A percentile compares a stretch with the other conserved stretches of the same genome.
These are phyloP conservation scores for Takashimella tepidaria DNA, from an alignment of 1,284 basidiomycete genomes.

Conservation along the genomic window DNA sequence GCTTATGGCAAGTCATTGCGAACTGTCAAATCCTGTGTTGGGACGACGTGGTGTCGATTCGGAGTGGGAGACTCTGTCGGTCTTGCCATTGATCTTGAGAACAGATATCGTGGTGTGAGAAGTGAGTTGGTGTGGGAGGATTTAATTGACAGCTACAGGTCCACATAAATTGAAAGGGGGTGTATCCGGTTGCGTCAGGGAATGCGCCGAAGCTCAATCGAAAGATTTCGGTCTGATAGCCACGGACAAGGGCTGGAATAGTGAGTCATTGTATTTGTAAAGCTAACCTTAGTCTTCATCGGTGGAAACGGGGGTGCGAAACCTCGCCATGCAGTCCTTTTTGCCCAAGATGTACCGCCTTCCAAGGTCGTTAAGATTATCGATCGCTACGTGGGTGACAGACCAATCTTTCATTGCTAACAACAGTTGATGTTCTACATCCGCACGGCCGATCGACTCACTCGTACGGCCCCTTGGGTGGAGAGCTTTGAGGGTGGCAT, in stretches of 20 bases:
- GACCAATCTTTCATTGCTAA: not conserved
- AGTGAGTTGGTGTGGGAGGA: constrained; percentile 29
- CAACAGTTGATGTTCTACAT: constrained; percentile 61
- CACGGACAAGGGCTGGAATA: constrained; percentile 70
- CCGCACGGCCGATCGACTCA: constrained; percentile 62
- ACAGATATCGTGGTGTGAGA: constrained; percentile 65
- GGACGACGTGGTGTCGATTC: constrained; percentile 65
- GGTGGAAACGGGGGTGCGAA: constrained; percentile 70
- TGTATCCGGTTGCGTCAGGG: constrained; percentile 68
- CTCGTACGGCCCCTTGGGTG: constrained; percentile 72
- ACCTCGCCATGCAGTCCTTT: constrained; percentile 57
- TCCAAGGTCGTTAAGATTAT: constrained; percentile 61
- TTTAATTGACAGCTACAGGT: too few relatives aligned
- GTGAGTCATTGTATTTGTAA: constrained; percentile 42
- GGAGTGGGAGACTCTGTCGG: constrained; percentile 72
- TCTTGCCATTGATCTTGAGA: constrained; percentile 65
- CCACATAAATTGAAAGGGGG: constrained; percentile 76
- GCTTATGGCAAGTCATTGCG: constrained; percentile 63
- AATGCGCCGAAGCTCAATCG: constrained; percentile 69
- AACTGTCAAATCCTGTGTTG: constrained; percentile 59
- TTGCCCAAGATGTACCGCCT: constrained; percentile 58
- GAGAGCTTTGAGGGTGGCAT: constrained; percentile 65
- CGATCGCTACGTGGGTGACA: constrained; percentile 55
- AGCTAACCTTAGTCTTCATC: constrained; percentile 55
- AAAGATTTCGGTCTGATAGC: constrained; percentile 76